Evolutionary conservation across 495 filamentous ascomycete species (phyloP).

Genomic region (Aspergillus leporis): DNA sequence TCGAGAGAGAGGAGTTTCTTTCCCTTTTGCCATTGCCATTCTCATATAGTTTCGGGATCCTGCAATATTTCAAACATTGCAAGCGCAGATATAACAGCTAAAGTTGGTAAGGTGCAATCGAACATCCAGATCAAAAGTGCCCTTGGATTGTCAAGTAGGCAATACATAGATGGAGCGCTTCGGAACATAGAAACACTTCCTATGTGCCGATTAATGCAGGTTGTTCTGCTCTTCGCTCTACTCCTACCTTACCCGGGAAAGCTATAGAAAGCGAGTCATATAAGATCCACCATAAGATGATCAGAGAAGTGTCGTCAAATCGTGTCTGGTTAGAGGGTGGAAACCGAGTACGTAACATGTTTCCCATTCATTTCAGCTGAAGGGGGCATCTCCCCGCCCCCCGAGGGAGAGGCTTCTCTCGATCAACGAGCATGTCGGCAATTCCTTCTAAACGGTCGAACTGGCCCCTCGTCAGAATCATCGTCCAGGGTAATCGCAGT

Average conservation of each 20-base stretch:
- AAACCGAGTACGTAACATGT: background rate
- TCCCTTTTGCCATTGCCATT: background rate
- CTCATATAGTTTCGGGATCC: background rate
- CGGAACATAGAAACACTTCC: background rate
- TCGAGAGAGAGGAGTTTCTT: background rate
- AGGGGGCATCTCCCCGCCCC: background rate
- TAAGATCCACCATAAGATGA: background rate
- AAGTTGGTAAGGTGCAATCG: background rate
- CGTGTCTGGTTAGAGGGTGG: background rate
- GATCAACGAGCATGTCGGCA: background rate
- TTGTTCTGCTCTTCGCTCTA: background rate
- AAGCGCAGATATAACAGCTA: background rate
- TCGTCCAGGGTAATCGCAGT: slow-evolving; percentile 31
- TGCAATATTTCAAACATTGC: background rate
- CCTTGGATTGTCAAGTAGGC: background rate
- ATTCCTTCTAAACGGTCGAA: slow-evolving; percentile 28
- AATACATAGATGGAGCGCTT: background rate
- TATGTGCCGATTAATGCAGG: background rate
- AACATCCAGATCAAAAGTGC: background rate
- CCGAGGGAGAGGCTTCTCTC: background rate
- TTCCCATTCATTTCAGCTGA: background rate
- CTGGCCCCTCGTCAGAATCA: slow-evolving; percentile 40
- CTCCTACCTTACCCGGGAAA: background rate
- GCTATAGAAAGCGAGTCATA: background rate
- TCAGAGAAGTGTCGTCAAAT: background rate